Evolutionary conservation across 805 yeast species (phyloP).

Genomic region (Candida chilensis): DNA sequence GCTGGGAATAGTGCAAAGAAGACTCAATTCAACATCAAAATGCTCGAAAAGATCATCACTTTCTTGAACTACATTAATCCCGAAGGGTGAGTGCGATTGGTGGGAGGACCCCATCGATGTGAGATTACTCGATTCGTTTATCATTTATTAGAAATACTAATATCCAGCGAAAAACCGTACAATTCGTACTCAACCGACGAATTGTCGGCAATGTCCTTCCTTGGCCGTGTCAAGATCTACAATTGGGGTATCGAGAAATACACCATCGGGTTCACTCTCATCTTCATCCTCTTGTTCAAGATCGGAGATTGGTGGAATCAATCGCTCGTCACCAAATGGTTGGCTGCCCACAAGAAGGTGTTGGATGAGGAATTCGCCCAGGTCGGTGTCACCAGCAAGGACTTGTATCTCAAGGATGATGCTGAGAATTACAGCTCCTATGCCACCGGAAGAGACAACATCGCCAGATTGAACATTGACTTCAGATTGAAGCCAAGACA

Average conservation of each 20-base stretch:
- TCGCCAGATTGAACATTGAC: constrained; percentile 52
- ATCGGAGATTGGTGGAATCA: constrained; percentile 56
- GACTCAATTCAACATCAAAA: no score
- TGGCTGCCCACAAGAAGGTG: constrained; percentile 38
- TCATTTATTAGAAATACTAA: no score
- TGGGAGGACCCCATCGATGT: no score
- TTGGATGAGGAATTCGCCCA: constrained; percentile 66
- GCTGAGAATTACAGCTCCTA: constrained; percentile 59
- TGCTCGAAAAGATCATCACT: no score
- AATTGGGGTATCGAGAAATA: constrained; percentile 73
- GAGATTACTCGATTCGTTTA: no score
- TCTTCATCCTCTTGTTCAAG: constrained; percentile 40
- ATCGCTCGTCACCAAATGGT: constrained; percentile 41
- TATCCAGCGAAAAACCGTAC: no score
- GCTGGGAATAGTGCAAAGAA: no score
- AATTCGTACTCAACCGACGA: constrained; percentile 34
- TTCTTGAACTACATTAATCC: no score
- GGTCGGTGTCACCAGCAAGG: constrained; percentile 49
- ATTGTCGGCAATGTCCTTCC: constrained; percentile 46
- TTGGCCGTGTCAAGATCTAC: constrained; percentile 48
- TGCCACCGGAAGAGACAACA: constrained; percentile 83
- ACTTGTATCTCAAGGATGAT: constrained; percentile 50
- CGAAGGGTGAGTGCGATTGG: no score
- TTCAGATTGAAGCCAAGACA: constrained; percentile 72
- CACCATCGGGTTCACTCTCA: constrained; percentile 40